Percentiles rank a stretch among this genome's conserved stretches.
phyloP scores from a whole-genome alignment of 139 green algal species.

The Volvox africanus region DNA sequence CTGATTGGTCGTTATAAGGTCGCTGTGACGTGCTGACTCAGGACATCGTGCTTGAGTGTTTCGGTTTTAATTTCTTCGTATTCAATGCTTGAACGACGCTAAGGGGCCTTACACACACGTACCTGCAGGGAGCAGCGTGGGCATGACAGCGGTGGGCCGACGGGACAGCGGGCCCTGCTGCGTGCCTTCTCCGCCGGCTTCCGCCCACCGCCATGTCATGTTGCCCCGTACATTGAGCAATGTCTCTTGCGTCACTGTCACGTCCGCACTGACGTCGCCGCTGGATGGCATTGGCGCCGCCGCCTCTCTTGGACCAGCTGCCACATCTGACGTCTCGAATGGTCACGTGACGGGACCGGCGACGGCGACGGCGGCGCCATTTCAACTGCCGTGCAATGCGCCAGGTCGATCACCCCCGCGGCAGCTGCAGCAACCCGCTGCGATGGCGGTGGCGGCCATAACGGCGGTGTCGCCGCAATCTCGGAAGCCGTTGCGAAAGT shows the following conservation, averaged over 20 bases:
- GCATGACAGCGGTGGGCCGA: background rate
- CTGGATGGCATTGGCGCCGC: background rate
- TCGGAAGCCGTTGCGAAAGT: background rate
- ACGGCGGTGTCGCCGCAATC: background rate
- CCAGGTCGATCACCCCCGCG: background rate
- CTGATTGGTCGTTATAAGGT: no score
- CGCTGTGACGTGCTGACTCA: no score
- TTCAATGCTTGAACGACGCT: no score
- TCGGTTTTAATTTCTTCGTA: no score
- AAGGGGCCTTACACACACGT: no score
- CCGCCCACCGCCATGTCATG: background rate
- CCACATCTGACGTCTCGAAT: no score
- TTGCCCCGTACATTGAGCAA: background rate
- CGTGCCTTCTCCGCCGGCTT: background rate
- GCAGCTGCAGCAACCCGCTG: background rate
- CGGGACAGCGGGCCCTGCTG: background rate
- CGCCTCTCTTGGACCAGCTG: background rate
- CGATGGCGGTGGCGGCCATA: background rate
- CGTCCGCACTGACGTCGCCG: background rate
- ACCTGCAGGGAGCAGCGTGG: background rate
- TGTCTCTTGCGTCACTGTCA: background rate
- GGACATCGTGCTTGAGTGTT: no score
- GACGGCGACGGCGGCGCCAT: background rate
- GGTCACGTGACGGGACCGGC: background rate
- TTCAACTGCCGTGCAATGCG: background rate